phyloP scores from a whole-genome alignment of 1,284 basidiomycete species.

The Mycosarcoma maydis region DNA sequence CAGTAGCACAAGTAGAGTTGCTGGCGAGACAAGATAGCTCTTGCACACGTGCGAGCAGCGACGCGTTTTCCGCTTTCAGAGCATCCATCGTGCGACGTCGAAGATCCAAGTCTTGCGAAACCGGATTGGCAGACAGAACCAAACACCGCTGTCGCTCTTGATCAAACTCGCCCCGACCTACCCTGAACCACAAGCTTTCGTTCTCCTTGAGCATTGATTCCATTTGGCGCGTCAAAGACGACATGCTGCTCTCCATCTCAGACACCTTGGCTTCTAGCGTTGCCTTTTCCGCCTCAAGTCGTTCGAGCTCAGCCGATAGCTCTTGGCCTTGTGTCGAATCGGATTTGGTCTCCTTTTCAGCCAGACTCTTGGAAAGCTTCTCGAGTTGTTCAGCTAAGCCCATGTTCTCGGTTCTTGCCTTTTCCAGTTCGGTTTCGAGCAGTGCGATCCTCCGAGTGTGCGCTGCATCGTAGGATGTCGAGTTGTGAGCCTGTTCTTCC shows the following conservation, averaged over 20 bases:
- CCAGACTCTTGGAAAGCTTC: background rate
- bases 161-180: conserved; percentile 77
- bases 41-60: conserved; percentile 70
- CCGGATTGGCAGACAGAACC: conserved; percentile 78
- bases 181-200: conserved; percentile 74
- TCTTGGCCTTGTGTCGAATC: conserved; percentile 3
- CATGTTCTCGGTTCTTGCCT: conserved; percentile 21
- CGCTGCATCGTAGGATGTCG: conserved; percentile 51
- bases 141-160: conserved; percentile 78
- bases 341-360: conserved; percentile 16
- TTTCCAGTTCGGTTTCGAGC: conserved; percentile 51
- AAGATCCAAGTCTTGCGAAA: conserved; percentile 76
- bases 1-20: background rate
- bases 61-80: conserved; percentile 79
- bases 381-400: conserved; percentile 12
- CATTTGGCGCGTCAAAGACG: conserved; percentile 68
- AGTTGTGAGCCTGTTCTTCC: conserved; percentile 53
- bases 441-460: conserved; percentile 57
- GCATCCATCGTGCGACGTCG: conserved; percentile 76
- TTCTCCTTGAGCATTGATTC: conserved; percentile 77
- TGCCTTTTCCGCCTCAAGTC: conserved; percentile 13
- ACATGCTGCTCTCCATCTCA: conserved; percentile 43
- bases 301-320: background rate
- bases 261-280: conserved; percentile 49
- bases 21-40: conserved; percentile 51